phyloP scores from a whole-genome alignment of 2,329 filamentous ascomycete genomes.

The Massarina eburnea region DNA sequence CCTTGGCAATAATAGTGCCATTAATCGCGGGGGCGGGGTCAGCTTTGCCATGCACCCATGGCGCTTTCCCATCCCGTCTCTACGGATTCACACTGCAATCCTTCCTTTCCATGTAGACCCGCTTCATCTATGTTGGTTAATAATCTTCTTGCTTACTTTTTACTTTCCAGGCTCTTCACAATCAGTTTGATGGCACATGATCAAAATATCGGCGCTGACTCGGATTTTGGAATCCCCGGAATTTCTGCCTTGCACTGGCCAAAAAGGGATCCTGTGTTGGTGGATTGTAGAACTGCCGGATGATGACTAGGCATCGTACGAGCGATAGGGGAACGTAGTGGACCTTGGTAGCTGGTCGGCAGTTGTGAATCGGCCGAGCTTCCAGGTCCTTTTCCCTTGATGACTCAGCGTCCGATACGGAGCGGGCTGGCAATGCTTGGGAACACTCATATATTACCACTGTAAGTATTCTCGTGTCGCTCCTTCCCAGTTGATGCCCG shows the following conservation, averaged over 20 bases:
- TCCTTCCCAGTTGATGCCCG: not conserved
- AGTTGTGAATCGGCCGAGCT: conserved; percentile 11
- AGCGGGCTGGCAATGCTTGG: conserved; percentile 1
- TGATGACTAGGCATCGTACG: conserved; percentile 13
- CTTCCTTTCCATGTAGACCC: not conserved
- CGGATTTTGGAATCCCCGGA: conserved; percentile 1
- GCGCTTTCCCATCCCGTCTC: conserved; percentile 3
- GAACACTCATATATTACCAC: conserved; percentile 1
- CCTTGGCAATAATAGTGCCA: conserved; percentile 6
- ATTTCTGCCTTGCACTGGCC: not conserved
- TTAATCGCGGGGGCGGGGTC: conserved; percentile 13
- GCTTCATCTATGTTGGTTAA: conserved; percentile 7
- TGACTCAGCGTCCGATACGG: conserved; percentile 7
- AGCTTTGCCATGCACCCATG: not conserved
- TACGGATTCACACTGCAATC: not conserved
- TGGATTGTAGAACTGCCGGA: conserved; percentile 12
- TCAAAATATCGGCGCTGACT: conserved; percentile 2
- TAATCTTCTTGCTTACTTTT: conserved; percentile 4
- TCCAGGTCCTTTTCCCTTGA: conserved; percentile 5
- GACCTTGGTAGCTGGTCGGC: conserved; percentile 12
- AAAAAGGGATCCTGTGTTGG: not conserved
- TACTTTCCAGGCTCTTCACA: conserved; percentile 3
- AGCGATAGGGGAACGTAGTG: conserved; percentile 9
- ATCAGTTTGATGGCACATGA: not conserved
- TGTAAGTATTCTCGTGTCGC: not conserved